Conservation (phyloP, 2,329 filamentous ascomycete genomes). For the Colletotrichum aenigma region DNA sequence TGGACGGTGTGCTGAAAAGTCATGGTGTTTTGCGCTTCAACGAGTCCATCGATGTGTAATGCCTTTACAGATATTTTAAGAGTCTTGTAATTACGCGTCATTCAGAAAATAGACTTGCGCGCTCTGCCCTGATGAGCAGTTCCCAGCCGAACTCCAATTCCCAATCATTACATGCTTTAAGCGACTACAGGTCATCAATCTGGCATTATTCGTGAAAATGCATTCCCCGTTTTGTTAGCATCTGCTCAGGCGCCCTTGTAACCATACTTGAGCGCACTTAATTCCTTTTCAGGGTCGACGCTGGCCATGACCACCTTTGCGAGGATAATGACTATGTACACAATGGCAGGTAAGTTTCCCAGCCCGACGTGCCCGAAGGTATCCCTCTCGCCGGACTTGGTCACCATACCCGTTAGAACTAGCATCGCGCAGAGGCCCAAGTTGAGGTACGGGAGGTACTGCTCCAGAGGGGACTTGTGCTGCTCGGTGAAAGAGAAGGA, state of each 20-base stretch:
- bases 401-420: constrained; percentile 45
- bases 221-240: not conserved
- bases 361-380: constrained; percentile 46
- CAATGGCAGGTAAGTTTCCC: constrained; percentile 56
- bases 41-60: constrained; percentile 78
- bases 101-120: constrained; percentile 7
- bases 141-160: not conserved
- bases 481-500: constrained; percentile 22
- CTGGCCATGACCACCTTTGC: constrained; percentile 70
- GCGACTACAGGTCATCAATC: not conserved
- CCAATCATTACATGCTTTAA: not conserved
- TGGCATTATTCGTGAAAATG: constrained; percentile 7
- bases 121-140: not conserved
- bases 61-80: constrained; percentile 23
- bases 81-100: constrained; percentile 1
- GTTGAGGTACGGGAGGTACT: constrained; percentile 66
- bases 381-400: constrained; percentile 29
- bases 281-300: constrained; percentile 70
- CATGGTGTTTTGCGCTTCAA: constrained; percentile 93
- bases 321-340: constrained; percentile 65
- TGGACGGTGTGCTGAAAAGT: constrained; percentile 84
- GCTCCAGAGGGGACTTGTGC: constrained; percentile 52
- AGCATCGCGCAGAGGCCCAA: constrained; percentile 59
- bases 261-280: constrained; percentile 66
- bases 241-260: constrained; percentile 66